Conservation (phyloP, 768 basidiomycete genomes). For the Hericium rajendrae region DNA sequence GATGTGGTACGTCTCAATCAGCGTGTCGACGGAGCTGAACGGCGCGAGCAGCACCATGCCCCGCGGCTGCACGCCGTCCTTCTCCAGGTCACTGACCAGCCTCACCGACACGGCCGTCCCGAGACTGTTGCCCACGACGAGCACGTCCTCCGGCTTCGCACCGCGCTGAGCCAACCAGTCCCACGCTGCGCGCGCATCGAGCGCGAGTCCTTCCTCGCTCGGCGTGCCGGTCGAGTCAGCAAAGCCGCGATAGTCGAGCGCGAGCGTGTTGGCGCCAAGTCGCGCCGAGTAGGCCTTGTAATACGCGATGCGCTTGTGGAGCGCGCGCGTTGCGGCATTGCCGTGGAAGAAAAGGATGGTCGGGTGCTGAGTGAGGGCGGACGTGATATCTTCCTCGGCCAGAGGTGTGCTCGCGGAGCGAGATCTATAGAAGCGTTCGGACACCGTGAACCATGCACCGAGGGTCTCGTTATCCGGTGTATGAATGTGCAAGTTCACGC, state of each 20-base stretch:
- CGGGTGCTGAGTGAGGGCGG: slow-evolving; percentile 49
- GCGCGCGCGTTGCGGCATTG: slow-evolving; percentile 75
- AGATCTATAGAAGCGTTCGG: slow-evolving; percentile 52
- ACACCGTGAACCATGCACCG: slow-evolving; percentile 81
- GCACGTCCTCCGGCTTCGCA: slow-evolving; percentile 46
- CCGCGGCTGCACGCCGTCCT: slow-evolving; percentile 29
- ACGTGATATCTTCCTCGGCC: slow-evolving; percentile 33
- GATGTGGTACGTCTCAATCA: slow-evolving; percentile 61
- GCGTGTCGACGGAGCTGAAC: slow-evolving; percentile 25
- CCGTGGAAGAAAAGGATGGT: slow-evolving; percentile 93
- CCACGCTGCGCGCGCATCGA: slow-evolving; percentile 72
- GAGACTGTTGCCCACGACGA: slow-evolving; percentile 80
- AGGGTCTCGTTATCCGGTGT: slow-evolving; percentile 72
- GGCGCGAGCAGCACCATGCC: slow-evolving; percentile 35
- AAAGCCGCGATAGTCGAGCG: slow-evolving; percentile 88
- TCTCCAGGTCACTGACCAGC: slow-evolving; percentile 29
- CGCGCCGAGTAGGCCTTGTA: slow-evolving; percentile 60
- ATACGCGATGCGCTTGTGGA: slow-evolving; percentile 52
- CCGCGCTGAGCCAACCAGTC: slow-evolving; percentile 62
- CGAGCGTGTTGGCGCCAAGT: slow-evolving; percentile 65
- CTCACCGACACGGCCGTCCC: slow-evolving; percentile 69
- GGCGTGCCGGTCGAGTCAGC: slow-evolving; percentile 79
- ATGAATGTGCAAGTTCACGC: slow-evolving; percentile 55
- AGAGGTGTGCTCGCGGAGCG: slow-evolving; percentile 28
- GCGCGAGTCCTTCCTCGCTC: slow-evolving; percentile 59